phyloP scores from a whole-genome alignment of 345 rosid genomes.

The Jatropha curcas region DNA sequence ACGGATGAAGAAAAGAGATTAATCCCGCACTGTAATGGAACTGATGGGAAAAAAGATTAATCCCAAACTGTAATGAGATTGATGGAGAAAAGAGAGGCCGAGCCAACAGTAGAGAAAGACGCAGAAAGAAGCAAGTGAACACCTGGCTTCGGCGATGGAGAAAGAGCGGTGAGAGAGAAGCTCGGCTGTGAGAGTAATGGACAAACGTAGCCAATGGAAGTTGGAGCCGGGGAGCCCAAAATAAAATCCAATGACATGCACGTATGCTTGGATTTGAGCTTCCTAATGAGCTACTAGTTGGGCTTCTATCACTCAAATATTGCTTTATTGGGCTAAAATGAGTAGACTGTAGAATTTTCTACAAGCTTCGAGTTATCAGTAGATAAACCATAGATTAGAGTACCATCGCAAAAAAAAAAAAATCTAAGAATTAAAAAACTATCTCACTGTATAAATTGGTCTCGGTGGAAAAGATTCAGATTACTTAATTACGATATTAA shows the following conservation, averaged over 20 bases:
- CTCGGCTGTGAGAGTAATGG: not conserved
- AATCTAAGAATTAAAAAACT: no score
- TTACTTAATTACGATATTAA: no score
- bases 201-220: not conserved
- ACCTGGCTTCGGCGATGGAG: slow-evolving; percentile 14
- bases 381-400: no score
- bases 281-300: no score
- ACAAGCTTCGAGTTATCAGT: no score
- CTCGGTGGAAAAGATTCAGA: no score
- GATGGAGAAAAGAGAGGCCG: not conserved
- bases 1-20: not conserved
- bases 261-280: no score
- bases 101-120: not conserved
- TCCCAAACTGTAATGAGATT: not conserved
- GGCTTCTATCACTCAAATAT: no score
- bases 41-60: not conserved
- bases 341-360: no score
- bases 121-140: not conserved
- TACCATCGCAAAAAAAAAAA: no score
- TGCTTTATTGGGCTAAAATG: no score
- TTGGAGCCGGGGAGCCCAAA: slow-evolving; percentile 1
- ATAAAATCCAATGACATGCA: not conserved
- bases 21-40: not conserved
- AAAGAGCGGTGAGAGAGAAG: not conserved
- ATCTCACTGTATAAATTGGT: no score